These are phyloP conservation scores for Globisporangium splendens DNA, from an alignment of 352 stramenopile species.

Conservation along the genomic window DNA sequence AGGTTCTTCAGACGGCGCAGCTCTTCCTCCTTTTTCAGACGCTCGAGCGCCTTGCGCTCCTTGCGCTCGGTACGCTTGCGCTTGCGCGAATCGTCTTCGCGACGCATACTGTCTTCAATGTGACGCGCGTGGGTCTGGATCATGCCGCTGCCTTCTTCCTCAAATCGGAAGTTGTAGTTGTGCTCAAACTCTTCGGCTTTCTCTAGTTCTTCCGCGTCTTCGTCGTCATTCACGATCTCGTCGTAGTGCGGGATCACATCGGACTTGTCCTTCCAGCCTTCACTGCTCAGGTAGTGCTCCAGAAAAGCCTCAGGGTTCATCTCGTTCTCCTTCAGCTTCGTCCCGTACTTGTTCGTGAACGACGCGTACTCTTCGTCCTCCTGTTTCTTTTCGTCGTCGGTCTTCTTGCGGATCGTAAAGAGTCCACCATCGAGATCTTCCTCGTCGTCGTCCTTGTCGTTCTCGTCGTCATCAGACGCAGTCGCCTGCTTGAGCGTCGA, in stretches of 20 bases:
- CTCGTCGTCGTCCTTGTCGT: constrained; percentile 37
- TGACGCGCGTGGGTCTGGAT: constrained; percentile 84
- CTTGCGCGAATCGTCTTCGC: constrained; percentile 95
- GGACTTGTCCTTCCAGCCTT: constrained; percentile 83
- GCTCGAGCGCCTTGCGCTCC: constrained; percentile 94
- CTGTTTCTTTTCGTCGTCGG: constrained; percentile 39
- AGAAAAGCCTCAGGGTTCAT: constrained; percentile 76
- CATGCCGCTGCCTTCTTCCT: constrained; percentile 90
- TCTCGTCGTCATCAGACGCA: constrained; percentile 26
- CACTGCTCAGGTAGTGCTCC: constrained; percentile 71
- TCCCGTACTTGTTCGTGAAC: constrained; percentile 67
- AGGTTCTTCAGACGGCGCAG: constrained; percentile 97
- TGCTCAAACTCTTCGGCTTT: constrained; percentile 97
- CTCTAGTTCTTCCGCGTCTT: constrained; percentile 91
- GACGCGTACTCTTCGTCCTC: constrained; percentile 68
- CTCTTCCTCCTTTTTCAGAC: constrained; percentile 96
- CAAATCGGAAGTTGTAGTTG: constrained; percentile 99
- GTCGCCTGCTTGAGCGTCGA: constrained; percentile 31
- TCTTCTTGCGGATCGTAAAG: constrained; percentile 74
- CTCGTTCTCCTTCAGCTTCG: constrained; percentile 54
- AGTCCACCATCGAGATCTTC: constrained; percentile 61
- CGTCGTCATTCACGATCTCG: constrained; percentile 86
- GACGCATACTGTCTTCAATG: constrained; percentile 89
- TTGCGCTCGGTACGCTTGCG: constrained; percentile 92
- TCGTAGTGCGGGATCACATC: constrained; percentile 64